Conservation (phyloP, 1,284 basidiomycete genomes). For the Ceratobasidium sp. region DNA sequence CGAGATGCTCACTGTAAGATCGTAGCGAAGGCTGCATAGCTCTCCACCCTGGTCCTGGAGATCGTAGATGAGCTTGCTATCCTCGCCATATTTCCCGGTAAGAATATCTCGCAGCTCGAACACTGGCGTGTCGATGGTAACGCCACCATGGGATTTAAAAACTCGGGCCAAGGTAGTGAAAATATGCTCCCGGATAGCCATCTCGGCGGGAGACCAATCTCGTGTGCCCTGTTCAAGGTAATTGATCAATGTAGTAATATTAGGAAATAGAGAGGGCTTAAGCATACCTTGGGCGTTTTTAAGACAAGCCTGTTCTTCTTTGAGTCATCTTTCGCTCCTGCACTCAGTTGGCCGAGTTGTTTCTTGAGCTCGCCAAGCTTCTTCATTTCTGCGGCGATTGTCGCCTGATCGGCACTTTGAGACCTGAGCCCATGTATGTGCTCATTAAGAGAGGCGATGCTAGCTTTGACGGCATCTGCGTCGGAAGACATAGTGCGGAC, state of each 20-base stretch:
- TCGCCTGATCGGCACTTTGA: slow-evolving; percentile 61
- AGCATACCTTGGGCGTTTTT: slow-evolving; percentile 82
- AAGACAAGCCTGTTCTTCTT: slow-evolving; percentile 74
- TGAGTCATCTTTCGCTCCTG: slow-evolving; percentile 58
- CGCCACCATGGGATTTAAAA: slow-evolving; percentile 90
- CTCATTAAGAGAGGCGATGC: slow-evolving; percentile 41
- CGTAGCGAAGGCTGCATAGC: slow-evolving; percentile 92
- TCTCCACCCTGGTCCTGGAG: slow-evolving; percentile 99
- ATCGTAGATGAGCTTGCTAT: slow-evolving; percentile 98
- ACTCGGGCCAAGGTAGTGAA: slow-evolving; percentile 89
- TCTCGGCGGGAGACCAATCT: slow-evolving; percentile 95
- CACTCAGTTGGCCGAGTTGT: slow-evolving; percentile 54
- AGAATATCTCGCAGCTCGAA: slow-evolving; percentile 98
- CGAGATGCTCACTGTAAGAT: slow-evolving; percentile 78
- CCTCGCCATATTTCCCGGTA: slow-evolving; percentile 96
- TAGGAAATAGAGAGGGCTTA: slow-evolving; percentile 6
- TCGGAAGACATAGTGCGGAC: slow-evolving; percentile 9
- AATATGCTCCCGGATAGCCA: slow-evolving; percentile 91
- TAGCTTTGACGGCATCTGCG: slow-evolving; percentile 34
- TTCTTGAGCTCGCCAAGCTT: slow-evolving; percentile 76
- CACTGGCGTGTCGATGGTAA: slow-evolving; percentile 96
- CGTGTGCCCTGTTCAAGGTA: slow-evolving; percentile 80
- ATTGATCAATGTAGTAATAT: slow-evolving; percentile 40
- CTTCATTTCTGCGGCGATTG: slow-evolving; percentile 73
- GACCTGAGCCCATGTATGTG: slow-evolving; percentile 63